Evolutionary conservation across 2,329 filamentous ascomycete genomes (phyloP).

Genomic region (Chaetomium strumarium): DNA sequence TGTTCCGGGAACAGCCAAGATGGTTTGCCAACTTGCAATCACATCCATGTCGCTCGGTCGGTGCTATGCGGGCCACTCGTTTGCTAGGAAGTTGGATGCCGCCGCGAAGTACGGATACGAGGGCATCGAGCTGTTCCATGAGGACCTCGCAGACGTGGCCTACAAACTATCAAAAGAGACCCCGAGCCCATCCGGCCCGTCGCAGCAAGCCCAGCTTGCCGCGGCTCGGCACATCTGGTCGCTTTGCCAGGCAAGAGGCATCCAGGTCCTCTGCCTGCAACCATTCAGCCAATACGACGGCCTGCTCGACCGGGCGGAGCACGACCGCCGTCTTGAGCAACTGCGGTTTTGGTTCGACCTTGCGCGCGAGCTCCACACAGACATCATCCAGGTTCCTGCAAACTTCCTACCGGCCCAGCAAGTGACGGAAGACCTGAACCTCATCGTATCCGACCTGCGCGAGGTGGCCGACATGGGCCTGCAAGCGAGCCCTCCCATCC

Average conservation of each 20-base stretch:
- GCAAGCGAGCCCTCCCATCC: slow-evolving; percentile 48
- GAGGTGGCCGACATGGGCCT: slow-evolving; percentile 63
- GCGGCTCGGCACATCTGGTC: slow-evolving; percentile 52
- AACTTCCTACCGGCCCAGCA: slow-evolving; percentile 54
- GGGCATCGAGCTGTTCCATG: slow-evolving; percentile 72
- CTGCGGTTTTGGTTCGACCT: slow-evolving; percentile 66
- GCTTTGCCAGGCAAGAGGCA: slow-evolving; percentile 51
- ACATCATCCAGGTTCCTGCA: slow-evolving; percentile 69
- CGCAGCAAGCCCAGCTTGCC: slow-evolving; percentile 31
- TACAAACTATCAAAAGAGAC: slow-evolving; percentile 19
- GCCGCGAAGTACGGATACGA: slow-evolving; percentile 59
- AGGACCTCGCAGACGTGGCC: slow-evolving; percentile 63
- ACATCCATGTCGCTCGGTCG: slow-evolving; percentile 73
- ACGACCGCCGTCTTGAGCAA: slow-evolving; percentile 53
- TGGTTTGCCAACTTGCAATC: slow-evolving; percentile 59
- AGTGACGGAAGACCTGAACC: slow-evolving; percentile 41
- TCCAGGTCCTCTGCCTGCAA: slow-evolving; percentile 63
- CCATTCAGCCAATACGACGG: slow-evolving; percentile 78
- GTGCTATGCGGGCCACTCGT: slow-evolving; percentile 59
- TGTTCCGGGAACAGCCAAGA: slow-evolving; percentile 21
- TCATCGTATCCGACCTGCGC: slow-evolving; percentile 57
- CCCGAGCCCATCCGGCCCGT: slow-evolving; percentile 15
- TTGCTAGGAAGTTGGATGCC: slow-evolving; percentile 62
- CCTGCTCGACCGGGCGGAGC: slow-evolving; percentile 54
- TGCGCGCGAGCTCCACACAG: slow-evolving; percentile 56